A percentile compares a stretch with the other conserved stretches of the same genome.
phyloP scores from a whole-genome alignment of 768 basidiomycete species.

The Hydnomerulius pinastri region DNA sequence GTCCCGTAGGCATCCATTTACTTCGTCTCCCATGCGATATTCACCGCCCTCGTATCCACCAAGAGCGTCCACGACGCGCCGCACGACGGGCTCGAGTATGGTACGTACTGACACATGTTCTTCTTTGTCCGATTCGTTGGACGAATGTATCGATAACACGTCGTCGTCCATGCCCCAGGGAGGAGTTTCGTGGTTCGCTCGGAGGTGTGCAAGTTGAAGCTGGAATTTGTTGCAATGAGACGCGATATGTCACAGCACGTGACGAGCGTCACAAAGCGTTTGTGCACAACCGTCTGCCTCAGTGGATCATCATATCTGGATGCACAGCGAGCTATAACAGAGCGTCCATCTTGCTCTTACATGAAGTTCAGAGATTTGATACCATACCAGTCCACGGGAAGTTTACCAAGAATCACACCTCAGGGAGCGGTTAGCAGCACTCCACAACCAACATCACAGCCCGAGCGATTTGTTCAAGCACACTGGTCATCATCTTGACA shows the following conservation, averaged over 20 bases:
- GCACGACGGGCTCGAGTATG: slow-evolving; percentile 67
- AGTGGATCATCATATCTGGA: too few species aligned
- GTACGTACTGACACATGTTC: slow-evolving; percentile 44
- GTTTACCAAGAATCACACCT: too few species aligned
- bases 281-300: background rate
- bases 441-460: too few species aligned
- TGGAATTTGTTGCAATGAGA: background rate
- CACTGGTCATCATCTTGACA: too few species aligned
- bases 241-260: slow-evolving; percentile 34
- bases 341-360: too few species aligned
- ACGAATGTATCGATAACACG: slow-evolving; percentile 35
- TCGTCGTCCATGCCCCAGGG: slow-evolving; percentile 36
- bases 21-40: slow-evolving; percentile 82
- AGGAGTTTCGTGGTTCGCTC: background rate
- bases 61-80: slow-evolving; percentile 75
- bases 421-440: too few species aligned
- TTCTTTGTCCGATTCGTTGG: slow-evolving; percentile 26
- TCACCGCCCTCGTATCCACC: slow-evolving; percentile 68
- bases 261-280: slow-evolving; percentile 5
- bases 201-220: slow-evolving; percentile 18
- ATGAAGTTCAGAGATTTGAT: too few species aligned
- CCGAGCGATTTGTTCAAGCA: too few species aligned
- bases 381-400: too few species aligned
- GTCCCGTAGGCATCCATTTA: slow-evolving; percentile 85
- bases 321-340: too few species aligned